Evolutionary conservation across 116 monocot species (phyloP).

Genomic region (Papilionanthe hybrid): DNA sequence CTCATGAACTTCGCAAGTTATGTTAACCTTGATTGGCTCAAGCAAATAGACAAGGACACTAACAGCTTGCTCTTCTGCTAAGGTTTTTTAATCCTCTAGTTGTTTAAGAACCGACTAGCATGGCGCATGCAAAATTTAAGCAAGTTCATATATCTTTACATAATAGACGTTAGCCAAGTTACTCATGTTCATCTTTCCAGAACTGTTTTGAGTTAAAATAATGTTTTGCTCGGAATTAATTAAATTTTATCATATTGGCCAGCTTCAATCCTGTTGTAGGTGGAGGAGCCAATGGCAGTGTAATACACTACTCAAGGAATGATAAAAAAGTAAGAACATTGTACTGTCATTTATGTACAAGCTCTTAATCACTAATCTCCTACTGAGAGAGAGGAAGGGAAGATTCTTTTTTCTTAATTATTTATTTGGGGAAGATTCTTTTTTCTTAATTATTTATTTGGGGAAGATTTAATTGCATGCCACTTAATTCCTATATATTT

Average conservation of each 20-base stretch:
- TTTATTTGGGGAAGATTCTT: too few relatives aligned
- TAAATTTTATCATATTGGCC: constrained; percentile 5
- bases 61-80: too few relatives aligned
- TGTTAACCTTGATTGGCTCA: too few relatives aligned
- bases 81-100: too few relatives aligned
- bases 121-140: neutral
- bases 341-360: neutral
- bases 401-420: neutral
- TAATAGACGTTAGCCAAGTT: neutral
- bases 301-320: constrained; percentile 96
- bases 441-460: too few relatives aligned
- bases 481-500: too few relatives aligned
- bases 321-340: constrained; percentile 64
- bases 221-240: neutral
- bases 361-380: neutral
- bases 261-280: constrained; percentile 98
- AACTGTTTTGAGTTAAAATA: neutral
- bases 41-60: too few relatives aligned
- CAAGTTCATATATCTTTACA: neutral
- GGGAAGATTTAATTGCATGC: too few relatives aligned
- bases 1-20: too few relatives aligned
- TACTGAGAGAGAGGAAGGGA: neutral
- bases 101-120: neutral
- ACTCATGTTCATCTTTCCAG: neutral
- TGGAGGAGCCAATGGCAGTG: constrained; percentile 83